Conservation (phyloP, 257 asterid genomes). For the Primulina huaijiensis region DNA sequence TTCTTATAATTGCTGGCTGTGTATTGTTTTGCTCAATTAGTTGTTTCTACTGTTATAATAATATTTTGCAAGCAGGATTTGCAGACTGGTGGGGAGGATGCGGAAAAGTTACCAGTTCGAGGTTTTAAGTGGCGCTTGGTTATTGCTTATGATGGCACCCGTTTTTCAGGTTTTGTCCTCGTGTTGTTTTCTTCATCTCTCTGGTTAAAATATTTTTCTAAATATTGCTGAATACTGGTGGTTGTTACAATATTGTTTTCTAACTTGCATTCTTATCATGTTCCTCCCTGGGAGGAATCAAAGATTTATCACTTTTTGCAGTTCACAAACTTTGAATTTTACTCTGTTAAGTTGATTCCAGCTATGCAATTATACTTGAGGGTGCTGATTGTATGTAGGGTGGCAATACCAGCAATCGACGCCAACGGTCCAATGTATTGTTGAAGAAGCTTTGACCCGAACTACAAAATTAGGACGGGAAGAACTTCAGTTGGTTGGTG, state of each 20-base stretch:
- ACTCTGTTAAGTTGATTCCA: background rate
- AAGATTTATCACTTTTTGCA: conserved; percentile 5
- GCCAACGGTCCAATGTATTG: conserved; percentile 72
- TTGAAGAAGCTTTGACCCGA: conserved; percentile 66
- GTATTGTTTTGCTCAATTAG: conserved; percentile 12
- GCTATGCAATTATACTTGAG: background rate
- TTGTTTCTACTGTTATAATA: conserved; percentile 6
- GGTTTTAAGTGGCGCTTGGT: conserved; percentile 74
- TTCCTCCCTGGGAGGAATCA: background rate
- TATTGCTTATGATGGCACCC: conserved; percentile 81
- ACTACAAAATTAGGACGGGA: conserved; percentile 61
- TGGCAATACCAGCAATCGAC: conserved; percentile 85
- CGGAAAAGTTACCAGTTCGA: conserved; percentile 27
- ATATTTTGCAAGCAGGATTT: conserved; percentile 33
- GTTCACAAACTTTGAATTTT: background rate
- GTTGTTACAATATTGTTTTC: background rate
- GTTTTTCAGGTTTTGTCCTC: conserved; percentile 65
- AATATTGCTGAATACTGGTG: background rate
- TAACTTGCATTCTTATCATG: conserved; percentile 18
- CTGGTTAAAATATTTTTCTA: background rate
- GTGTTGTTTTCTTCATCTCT: conserved; percentile 7
- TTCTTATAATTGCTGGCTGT: conserved; percentile 1
- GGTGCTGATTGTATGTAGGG: conserved; percentile 41
- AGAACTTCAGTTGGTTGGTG: conserved; percentile 68
- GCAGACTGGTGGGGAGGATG: conserved; percentile 31